Evolutionary conservation across 768 basidiomycete species (phyloP).

Genomic region (Auricularia auricula-judae): DNA sequence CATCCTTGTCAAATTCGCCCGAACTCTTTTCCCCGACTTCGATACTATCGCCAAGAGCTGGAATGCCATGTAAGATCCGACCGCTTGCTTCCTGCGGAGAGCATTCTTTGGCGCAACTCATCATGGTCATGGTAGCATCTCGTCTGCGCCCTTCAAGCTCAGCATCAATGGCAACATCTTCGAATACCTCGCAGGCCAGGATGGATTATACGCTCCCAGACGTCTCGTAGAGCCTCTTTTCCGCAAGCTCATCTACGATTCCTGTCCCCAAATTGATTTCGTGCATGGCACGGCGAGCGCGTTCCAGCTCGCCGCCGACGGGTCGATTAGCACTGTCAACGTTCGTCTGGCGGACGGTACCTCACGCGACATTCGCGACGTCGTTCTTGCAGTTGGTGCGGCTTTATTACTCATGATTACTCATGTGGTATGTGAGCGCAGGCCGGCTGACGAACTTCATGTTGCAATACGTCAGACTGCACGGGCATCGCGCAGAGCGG

Average conservation of each 20-base stretch:
- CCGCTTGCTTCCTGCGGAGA: neutral
- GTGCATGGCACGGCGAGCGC: constrained; percentile 19
- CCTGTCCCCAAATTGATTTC: constrained; percentile 14
- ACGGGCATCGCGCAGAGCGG: constrained; percentile 19
- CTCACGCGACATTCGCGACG: constrained; percentile 2
- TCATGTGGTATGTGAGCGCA: neutral
- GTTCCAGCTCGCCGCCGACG: constrained; percentile 2
- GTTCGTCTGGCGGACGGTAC: constrained; percentile 10
- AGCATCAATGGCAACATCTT: constrained; percentile 6
- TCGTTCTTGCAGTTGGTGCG: constrained; percentile 15
- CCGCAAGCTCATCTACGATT: constrained; percentile 16
- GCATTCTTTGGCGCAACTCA: neutral
- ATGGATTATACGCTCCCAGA: constrained; percentile 13
- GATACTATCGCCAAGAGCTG: neutral
- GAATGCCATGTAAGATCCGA: neutral
- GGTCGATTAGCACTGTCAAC: constrained; percentile 1
- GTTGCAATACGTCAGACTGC: constrained; percentile 15
- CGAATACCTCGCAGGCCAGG: constrained; percentile 10
- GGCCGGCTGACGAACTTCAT: neutral
- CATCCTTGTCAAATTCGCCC: neutral
- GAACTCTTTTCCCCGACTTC: neutral
- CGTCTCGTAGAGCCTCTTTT: constrained; percentile 20
- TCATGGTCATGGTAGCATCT: neutral
- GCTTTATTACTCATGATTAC: neutral
- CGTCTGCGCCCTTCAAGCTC: neutral